Evolutionary conservation across 768 basidiomycete species (phyloP).

Genomic region (Pleurotus eryngii): DNA sequence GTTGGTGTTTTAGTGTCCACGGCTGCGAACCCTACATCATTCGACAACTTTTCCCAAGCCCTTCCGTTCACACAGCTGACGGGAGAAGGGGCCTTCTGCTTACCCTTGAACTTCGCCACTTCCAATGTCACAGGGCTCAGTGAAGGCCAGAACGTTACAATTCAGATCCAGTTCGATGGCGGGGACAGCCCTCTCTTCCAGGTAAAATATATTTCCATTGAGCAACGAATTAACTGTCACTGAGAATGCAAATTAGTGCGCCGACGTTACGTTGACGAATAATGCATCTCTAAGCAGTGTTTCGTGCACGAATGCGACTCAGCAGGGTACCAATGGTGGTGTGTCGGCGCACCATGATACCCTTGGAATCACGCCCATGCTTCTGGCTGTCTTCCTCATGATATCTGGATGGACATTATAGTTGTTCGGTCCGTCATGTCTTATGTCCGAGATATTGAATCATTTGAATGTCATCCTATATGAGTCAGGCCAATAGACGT

Average conservation of each 20-base stretch:
- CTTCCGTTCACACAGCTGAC: conserved; percentile 42
- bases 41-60: conserved; percentile 54
- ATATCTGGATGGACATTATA: too few species aligned
- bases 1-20: conserved; percentile 57
- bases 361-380: neutral
- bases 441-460: too few species aligned
- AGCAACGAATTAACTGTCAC: conserved; percentile 1
- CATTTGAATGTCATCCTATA: too few species aligned
- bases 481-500: too few species aligned
- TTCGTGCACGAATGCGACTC: conserved; percentile 33
- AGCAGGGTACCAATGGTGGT: conserved; percentile 1
- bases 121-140: conserved; percentile 47
- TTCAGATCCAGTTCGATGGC: conserved; percentile 65
- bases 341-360: neutral
- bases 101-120: conserved; percentile 57
- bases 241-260: conserved; percentile 46
- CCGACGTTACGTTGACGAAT: conserved; percentile 70
- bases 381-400: too few species aligned
- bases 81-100: conserved; percentile 64
- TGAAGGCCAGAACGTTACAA: conserved; percentile 70
- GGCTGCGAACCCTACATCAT: conserved; percentile 54
- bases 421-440: too few species aligned
- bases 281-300: conserved; percentile 45
- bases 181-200: conserved; percentile 75
- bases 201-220: conserved; percentile 27